These are phyloP conservation scores for Syzygium grande DNA, from an alignment of 345 rosid species.

Conservation along the genomic window DNA sequence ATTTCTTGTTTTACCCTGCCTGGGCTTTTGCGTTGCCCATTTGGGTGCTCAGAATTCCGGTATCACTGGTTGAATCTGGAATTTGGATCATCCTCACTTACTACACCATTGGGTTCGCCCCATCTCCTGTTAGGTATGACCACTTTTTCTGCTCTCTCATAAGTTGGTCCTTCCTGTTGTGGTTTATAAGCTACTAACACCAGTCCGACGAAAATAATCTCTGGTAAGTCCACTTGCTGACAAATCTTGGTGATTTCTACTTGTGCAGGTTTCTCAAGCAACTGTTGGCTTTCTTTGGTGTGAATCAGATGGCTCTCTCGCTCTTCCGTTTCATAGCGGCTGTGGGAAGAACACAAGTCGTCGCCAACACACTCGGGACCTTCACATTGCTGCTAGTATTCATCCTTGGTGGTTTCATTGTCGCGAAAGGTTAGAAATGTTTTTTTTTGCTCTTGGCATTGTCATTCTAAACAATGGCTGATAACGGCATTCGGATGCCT, in stretches of 20 bases:
- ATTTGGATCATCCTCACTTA: conserved; percentile 42
- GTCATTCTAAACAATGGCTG: neutral
- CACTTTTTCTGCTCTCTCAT: neutral
- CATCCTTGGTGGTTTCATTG: conserved; percentile 31
- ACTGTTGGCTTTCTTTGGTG: conserved; percentile 24
- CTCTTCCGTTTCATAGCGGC: conserved; percentile 49
- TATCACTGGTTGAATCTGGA: conserved; percentile 45
- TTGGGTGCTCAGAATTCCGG: conserved; percentile 46
- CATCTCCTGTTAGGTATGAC: conserved; percentile 25
- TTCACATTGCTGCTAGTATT: conserved; percentile 33
- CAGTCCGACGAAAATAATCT: neutral
- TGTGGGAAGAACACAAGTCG: conserved; percentile 33
- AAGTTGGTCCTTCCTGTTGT: neutral
- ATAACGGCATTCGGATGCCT: neutral
- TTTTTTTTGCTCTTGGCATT: neutral
- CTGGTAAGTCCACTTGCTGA: neutral
- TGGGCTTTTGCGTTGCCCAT: conserved; percentile 60
- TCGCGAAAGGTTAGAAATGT: conserved; percentile 13
- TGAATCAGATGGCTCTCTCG: conserved; percentile 43
- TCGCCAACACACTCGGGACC: conserved; percentile 41
- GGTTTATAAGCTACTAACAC: neutral
- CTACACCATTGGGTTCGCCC: conserved; percentile 51
- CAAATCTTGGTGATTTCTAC: neutral
- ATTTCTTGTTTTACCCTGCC: conserved; percentile 47
- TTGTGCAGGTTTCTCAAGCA: conserved; percentile 39